phyloP scores from a whole-genome alignment of 768 basidiomycete species.

The Mycena metata region DNA sequence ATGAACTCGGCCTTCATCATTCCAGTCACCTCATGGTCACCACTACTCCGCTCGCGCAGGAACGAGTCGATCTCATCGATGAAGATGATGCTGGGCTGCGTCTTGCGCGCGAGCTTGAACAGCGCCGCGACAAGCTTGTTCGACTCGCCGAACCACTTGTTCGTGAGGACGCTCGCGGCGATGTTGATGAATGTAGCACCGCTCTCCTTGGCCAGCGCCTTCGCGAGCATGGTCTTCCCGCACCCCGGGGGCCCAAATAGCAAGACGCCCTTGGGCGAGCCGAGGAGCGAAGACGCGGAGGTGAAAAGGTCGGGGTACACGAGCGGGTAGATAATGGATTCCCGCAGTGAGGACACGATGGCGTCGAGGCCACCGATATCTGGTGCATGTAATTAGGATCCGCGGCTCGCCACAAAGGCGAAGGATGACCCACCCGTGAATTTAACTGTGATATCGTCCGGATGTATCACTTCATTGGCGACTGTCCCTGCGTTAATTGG shows the following conservation, averaged over 20 bases:
- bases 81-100: constrained; percentile 96
- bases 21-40: constrained; percentile 97
- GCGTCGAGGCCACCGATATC: constrained; percentile 95
- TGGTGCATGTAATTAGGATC: constrained; percentile 36
- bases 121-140: constrained; percentile 97
- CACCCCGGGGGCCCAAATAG: constrained; percentile 98
- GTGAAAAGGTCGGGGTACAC: constrained; percentile 91
- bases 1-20: constrained; percentile 88
- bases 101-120: constrained; percentile 93
- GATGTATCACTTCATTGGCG: constrained; percentile 93
- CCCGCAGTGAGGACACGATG: constrained; percentile 90
- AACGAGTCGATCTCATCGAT: constrained; percentile 99
- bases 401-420: background rate
- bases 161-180: constrained; percentile 78
- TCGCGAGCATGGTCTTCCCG: constrained; percentile 99
- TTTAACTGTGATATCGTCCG: constrained; percentile 84
- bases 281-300: constrained; percentile 83
- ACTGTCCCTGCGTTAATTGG: constrained; percentile 72
- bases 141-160: constrained; percentile 90
- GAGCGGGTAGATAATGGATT: constrained; percentile 96
- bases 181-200: constrained; percentile 97
- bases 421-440: constrained; percentile 71
- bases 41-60: constrained; percentile 85
- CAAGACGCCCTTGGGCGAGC: constrained; percentile 95
- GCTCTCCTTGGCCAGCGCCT: constrained; percentile 96